Conservation (phyloP, 2,329 filamentous ascomycete species). For the Talaromyces amestolkiae region DNA sequence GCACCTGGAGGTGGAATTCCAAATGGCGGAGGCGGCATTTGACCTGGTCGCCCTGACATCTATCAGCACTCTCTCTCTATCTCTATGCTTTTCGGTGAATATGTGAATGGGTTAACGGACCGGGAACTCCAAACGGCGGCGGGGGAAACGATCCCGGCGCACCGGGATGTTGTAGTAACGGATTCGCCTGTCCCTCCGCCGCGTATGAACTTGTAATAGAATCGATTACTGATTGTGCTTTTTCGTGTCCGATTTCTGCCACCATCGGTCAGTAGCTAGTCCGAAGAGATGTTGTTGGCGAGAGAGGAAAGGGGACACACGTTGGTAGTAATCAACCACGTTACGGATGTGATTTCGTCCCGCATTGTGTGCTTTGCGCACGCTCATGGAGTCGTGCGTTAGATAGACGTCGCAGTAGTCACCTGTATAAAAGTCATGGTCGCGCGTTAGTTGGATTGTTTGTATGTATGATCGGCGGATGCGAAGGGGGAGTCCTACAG, state of each 20-base stretch:
- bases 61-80: conserved; percentile 2
- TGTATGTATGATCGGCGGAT: conserved; percentile 1
- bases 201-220: conserved; percentile 95
- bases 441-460: conserved; percentile 19
- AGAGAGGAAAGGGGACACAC: conserved; percentile 45
- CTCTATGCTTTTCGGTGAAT: too few species aligned
- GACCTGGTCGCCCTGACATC: conserved; percentile 34
- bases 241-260: conserved; percentile 93
- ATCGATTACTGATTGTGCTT: conserved; percentile 97
- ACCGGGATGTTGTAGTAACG: conserved; percentile 68
- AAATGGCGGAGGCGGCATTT: conserved; percentile 59
- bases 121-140: conserved; percentile 60
- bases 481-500: conserved; percentile 50
- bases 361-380: conserved; percentile 96
- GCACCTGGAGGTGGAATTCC: conserved; percentile 47
- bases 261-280: not conserved
- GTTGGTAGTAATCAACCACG: conserved; percentile 97
- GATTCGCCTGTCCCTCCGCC: conserved; percentile 89
- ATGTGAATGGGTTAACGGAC: conserved; percentile 35
- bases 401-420: conserved; percentile 99
- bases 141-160: conserved; percentile 48
- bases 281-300: not conserved
- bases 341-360: conserved; percentile 96
- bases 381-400: conserved; percentile 99
- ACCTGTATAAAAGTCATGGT: conserved; percentile 44